Conservation (phyloP, 176 grass and related monocot genomes). For the Puccinellia tenuiflora region DNA sequence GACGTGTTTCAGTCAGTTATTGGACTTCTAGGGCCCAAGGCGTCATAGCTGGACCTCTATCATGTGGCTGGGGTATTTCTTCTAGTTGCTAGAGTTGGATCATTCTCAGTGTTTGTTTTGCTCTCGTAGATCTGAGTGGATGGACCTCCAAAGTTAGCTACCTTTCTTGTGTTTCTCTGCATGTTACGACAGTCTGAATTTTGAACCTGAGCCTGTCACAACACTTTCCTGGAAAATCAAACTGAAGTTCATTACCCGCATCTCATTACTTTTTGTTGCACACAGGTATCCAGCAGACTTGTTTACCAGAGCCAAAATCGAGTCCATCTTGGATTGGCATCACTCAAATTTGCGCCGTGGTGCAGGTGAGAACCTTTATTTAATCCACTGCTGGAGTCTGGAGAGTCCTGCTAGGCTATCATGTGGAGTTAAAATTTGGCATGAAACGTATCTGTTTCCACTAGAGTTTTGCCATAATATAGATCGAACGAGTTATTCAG, state of each 20-base stretch:
- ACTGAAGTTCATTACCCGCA: too few species aligned
- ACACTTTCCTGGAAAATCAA: too few species aligned
- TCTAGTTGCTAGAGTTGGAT: too few species aligned
- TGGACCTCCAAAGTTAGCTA: too few species aligned
- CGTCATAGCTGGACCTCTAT: too few species aligned
- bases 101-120: not conserved
- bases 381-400: not conserved
- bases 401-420: not conserved
- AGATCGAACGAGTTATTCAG: not conserved
- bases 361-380: constrained; percentile 30
- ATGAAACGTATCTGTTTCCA: not conserved
- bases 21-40: too few species aligned
- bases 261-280: not conserved
- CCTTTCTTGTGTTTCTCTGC: too few species aligned
- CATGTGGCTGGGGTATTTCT: too few species aligned
- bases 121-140: not conserved
- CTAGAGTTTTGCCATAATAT: not conserved
- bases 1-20: too few species aligned
- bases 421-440: too few species aligned
- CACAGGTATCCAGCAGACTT: constrained; percentile 80
- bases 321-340: constrained; percentile 95
- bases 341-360: constrained; percentile 74
- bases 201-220: too few species aligned
- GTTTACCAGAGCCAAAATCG: constrained; percentile 69
- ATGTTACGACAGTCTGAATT: too few species aligned